Evolutionary conservation across 140 eudicot genomes (phyloP), one percentile per base, ranked within the genome.

Genomic region (Stevia rebaudiana): DNA sequence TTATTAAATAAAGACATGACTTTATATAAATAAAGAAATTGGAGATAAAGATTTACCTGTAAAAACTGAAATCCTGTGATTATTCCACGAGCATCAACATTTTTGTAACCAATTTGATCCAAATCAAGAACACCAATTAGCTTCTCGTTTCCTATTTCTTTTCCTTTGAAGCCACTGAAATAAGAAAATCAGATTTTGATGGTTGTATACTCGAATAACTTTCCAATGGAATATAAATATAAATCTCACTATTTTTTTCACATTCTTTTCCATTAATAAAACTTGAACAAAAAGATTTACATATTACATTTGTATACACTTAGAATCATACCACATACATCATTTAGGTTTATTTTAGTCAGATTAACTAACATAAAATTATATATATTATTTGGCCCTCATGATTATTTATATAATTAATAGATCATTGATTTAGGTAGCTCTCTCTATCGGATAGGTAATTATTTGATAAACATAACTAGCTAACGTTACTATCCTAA

Each of bases 51-150:
- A 59, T 23, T 62, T 67, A 83, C 97, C 86, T 89, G 97, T 54
- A 86, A 77, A 66, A 83, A 83, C 64, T 89, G 97, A 81, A 89
- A 89, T 49, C 95, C 97, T 4, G 92, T 86, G 70, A 89, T 83
- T 18, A 89, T 47, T 47, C 76, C 97, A 35, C 95, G 95, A 47
- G 82, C 83, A 80, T 89, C 97, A 60, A 86, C 28, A 19, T 89
- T 89, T 77, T 75, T 89, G 71, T 80, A 81, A 41, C 74, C 40
- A 6, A 89, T 33, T 40, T 86, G 67, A 28, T 77, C 61, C 44
- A 89, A 79, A 75, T 89, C 97, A 35, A 89, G 72, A 81, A 86
- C 17, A 24, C 72, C 88, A 36, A 79, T 55, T 74, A 89, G 22
- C 82, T 89, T 86, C 68, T 86, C 95, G 5, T 77, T 83, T 72